A percentile compares a stretch with the other conserved stretches of the same genome.
Conservation (phyloP, 345 rosid genomes). For the Salix arbutifolia region DNA sequence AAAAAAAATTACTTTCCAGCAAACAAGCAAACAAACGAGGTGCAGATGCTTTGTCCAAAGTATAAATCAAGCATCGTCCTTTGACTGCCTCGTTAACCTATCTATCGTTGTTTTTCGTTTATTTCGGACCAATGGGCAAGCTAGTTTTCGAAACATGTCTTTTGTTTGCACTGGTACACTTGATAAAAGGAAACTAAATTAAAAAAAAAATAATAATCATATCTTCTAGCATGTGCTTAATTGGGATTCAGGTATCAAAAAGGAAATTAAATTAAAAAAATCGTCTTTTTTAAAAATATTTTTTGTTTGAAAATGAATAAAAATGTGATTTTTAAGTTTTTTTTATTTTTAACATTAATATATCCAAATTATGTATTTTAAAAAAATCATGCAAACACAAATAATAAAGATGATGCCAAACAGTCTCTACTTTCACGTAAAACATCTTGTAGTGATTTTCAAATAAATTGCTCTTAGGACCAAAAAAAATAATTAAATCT, state of each 20-base stretch:
- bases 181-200: not conserved
- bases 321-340: too few relatives aligned
- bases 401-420: not conserved
- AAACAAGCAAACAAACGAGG: too few relatives aligned
- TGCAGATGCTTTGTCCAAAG: slow-evolving; percentile 40
- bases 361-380: too few relatives aligned
- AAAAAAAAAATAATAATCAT: not conserved
- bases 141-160: not conserved
- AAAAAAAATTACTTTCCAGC: too few relatives aligned
- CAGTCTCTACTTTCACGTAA: too few relatives aligned
- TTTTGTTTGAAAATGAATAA: too few relatives aligned
- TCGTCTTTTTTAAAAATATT: too few relatives aligned
- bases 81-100: slow-evolving; percentile 32
- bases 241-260: not conserved
- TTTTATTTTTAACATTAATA: too few relatives aligned
- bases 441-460: too few relatives aligned
- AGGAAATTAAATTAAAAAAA: too few relatives aligned
- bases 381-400: not conserved
- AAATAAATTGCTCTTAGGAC: not conserved
- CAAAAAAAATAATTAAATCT: not conserved
- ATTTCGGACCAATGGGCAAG: not conserved
- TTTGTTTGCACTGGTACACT: not conserved
- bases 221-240: too few relatives aligned
- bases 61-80: slow-evolving; percentile 33
- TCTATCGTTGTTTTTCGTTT: slow-evolving; percentile 2